Percentiles rank a stretch among this genome's conserved stretches.
Evolutionary conservation across 2,329 filamentous ascomycete species (phyloP).

Genomic region (Parascedosporium putredinis): DNA sequence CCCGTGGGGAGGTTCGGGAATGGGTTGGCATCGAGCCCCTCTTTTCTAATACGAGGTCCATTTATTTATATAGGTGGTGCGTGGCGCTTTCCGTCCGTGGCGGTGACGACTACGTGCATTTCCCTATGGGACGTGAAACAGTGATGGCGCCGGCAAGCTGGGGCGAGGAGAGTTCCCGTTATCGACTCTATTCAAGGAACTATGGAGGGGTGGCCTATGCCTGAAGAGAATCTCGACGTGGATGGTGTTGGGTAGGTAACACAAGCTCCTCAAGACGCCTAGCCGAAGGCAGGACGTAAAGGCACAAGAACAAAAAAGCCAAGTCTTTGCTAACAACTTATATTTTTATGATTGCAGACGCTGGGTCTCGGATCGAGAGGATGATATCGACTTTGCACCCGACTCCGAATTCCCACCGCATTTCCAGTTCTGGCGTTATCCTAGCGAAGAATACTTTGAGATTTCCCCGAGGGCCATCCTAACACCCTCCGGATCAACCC

Average conservation of each 20-base stretch:
- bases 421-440: constrained; percentile 46
- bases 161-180: constrained; percentile 38
- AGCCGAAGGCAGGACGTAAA: too few relatives aligned
- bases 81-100: constrained; percentile 34
- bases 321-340: background rate
- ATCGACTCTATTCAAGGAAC: constrained; percentile 18
- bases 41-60: too few relatives aligned
- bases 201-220: constrained; percentile 29
- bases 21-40: background rate
- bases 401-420: constrained; percentile 36
- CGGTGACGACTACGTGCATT: constrained; percentile 28
- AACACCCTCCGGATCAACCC: constrained; percentile 36
- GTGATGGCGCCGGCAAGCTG: constrained; percentile 38
- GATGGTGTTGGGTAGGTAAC: constrained; percentile 17
- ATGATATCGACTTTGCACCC: constrained; percentile 25
- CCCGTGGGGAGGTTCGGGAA: background rate
- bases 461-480: constrained; percentile 29
- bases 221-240: constrained; percentile 19
- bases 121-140: constrained; percentile 45
- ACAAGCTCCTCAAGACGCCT: background rate
- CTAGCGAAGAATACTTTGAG: constrained; percentile 32
- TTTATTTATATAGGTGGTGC: constrained; percentile 36
- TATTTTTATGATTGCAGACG: background rate
- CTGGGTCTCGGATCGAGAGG: constrained; percentile 7
- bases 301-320: too few relatives aligned